Evolutionary conservation across 345 rosid genomes (phyloP).

Genomic region (Diplotaxis tenuifolia): DNA sequence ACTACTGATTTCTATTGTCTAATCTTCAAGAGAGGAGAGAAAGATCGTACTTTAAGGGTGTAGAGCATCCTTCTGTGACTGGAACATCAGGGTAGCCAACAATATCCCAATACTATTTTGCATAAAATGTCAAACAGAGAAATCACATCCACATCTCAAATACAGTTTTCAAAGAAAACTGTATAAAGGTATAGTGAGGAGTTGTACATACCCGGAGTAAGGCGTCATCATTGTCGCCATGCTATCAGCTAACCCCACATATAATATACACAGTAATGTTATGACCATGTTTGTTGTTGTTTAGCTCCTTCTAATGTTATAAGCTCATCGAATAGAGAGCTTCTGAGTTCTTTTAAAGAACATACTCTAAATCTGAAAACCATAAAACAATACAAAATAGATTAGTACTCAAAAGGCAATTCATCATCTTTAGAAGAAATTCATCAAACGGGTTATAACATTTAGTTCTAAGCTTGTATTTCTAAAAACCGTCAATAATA

Average conservation of each 20-base stretch:
- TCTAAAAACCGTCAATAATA: too few relatives aligned
- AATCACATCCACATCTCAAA: conserved; percentile 49
- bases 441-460: too few relatives aligned
- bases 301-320: conserved; percentile 61
- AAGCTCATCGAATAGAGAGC: conserved; percentile 81
- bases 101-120: conserved; percentile 78
- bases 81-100: conserved; percentile 79
- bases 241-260: too few relatives aligned
- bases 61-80: conserved; percentile 77
- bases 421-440: too few relatives aligned
- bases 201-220: conserved; percentile 64
- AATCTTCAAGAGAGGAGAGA: too few relatives aligned
- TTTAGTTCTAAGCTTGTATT: too few relatives aligned
- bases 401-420: too few relatives aligned
- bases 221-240: too few relatives aligned
- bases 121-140: conserved; percentile 27
- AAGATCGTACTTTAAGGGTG: conserved; percentile 63
- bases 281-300: conserved; percentile 30
- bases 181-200: neutral
- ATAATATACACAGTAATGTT: too few relatives aligned
- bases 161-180: neutral
- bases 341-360: conserved; percentile 34
- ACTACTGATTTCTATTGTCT: too few relatives aligned
- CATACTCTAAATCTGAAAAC: too few relatives aligned
- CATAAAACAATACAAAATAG: too few relatives aligned